Conservation (phyloP, 768 basidiomycete species). For the Collybiopsis confluens region DNA sequence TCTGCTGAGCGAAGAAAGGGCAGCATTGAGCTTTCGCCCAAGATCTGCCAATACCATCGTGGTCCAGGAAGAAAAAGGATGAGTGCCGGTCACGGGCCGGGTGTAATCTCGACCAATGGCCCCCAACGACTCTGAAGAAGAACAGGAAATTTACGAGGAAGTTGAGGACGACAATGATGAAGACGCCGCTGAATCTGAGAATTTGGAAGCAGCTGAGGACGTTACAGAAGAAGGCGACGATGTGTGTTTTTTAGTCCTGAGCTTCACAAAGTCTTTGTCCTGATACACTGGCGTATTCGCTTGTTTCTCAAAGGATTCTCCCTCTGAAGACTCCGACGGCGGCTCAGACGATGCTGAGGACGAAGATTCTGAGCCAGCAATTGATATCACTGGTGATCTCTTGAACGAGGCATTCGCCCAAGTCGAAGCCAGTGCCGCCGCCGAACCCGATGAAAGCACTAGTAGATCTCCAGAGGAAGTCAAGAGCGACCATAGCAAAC, state of each 20-base stretch:
- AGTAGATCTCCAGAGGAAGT: slow-evolving; percentile 1
- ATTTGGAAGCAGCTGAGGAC: slow-evolving; percentile 61
- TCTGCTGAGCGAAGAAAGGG: slow-evolving; percentile 84
- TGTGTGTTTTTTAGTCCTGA: slow-evolving; percentile 38
- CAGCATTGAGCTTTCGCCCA: slow-evolving; percentile 89
- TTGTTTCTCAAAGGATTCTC: slow-evolving; percentile 44
- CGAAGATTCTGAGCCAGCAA: slow-evolving; percentile 39
- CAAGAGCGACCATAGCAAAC: not conserved
- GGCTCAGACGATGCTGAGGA: slow-evolving; percentile 42
- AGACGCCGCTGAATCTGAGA: slow-evolving; percentile 42
- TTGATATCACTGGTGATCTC: slow-evolving; percentile 22
- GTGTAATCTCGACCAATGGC: too few relatives aligned
- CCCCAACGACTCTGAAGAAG: slow-evolving; percentile 61
- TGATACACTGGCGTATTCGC: slow-evolving; percentile 7
- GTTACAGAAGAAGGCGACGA: slow-evolving; percentile 66
- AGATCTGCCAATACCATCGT: slow-evolving; percentile 92
- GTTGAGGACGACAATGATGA: slow-evolving; percentile 53
- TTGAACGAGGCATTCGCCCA: slow-evolving; percentile 17
- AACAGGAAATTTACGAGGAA: slow-evolving; percentile 46
- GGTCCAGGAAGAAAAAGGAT: too few relatives aligned
- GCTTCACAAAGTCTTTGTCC: not conserved
- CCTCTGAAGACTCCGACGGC: slow-evolving; percentile 32
- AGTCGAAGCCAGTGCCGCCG: slow-evolving; percentile 20
- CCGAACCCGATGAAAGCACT: slow-evolving; percentile 14
- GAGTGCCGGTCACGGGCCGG: too few relatives aligned